Base-by-base conservation (phyloP, 2,329 filamentous ascomycete genomes). In the Talaromyces pinophilus region DNA sequence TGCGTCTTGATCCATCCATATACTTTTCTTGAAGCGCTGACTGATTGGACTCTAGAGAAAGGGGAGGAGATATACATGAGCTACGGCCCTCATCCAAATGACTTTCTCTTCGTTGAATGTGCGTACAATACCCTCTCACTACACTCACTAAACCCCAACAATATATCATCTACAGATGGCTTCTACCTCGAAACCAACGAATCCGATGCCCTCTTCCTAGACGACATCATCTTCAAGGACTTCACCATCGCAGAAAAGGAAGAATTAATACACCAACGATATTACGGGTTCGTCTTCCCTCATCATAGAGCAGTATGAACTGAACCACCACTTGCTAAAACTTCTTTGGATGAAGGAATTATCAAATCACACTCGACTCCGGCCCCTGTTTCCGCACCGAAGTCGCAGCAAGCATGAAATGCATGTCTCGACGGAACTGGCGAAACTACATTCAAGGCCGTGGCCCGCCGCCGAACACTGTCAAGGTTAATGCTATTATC, bases 51-150 rank as follows among this genome's bases (percentile, higher is more conserved):
- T 17, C 15, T 46, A 79, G 77, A 76, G 17, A 66, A 71, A 59
- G 79, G 79, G 15, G 79, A 82, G 59, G 79, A 82, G 64, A 74
- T 82, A 25, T 81, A 75, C 64, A 79, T 81, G 71, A 81, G 77
- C 28, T 82, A 82, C 54, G 80, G 80, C 5, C 72, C 74, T 62
- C 80, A 82, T 70, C 73, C 78, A 0, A 81, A 79, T 67, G 80
- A 82, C 68, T 77, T 80, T 50, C 76, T 82, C 11, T 70, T 80
- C 35, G 72, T 75, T 33, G 80, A 82, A 73, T 82, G 80, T 81
- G 68, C 71, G 77, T 66, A 15, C 22, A 19, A 19, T 19, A 19
- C 19, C 19, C 19, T 19, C 19, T 19, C 19, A 19, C 19, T 19
- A 19, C 19, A 19, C 19, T 19, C 19, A 19, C 19, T 19, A 19